phyloP scores from a whole-genome alignment of 2,329 filamentous ascomycete genomes.

The Fusarium denticulatum region DNA sequence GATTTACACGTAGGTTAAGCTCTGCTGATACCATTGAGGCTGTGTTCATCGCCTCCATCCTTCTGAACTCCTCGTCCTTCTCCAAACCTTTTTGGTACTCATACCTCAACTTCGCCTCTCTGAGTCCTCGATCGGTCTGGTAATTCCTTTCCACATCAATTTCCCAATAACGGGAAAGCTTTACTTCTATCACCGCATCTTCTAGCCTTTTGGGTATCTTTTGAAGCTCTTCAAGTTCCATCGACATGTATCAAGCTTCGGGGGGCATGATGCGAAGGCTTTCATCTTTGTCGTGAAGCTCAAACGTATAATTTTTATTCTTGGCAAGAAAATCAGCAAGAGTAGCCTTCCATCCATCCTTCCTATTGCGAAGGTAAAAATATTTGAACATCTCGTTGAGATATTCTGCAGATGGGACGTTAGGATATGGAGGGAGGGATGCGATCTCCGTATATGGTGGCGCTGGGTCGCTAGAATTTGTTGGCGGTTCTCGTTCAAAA shows the following conservation, averaged over 20 bases:
- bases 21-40: not conserved
- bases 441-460: accelerated
- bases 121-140: accelerated
- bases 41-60: not conserved
- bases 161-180: not conserved
- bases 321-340: not conserved
- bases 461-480: accelerated
- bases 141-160: not conserved
- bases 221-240: not conserved
- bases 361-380: not conserved
- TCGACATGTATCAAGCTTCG: not conserved
- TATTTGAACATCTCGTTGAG: not conserved
- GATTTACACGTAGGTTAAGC: not conserved
- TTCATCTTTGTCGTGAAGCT: not conserved
- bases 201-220: accelerated
- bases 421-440: not conserved
- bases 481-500: accelerated
- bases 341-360: accelerated
- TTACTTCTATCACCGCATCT: not conserved
- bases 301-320: accelerated
- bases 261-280: accelerated
- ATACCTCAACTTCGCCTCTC: accelerated
- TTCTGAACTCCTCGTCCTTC: not conserved
- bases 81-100: not conserved
- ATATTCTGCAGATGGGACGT: accelerated